Evolutionary conservation across 2,329 filamentous ascomycete species (phyloP), one percentile per base, ranked within the genome.

Genomic region (Aspergillus alliaceus): DNA sequence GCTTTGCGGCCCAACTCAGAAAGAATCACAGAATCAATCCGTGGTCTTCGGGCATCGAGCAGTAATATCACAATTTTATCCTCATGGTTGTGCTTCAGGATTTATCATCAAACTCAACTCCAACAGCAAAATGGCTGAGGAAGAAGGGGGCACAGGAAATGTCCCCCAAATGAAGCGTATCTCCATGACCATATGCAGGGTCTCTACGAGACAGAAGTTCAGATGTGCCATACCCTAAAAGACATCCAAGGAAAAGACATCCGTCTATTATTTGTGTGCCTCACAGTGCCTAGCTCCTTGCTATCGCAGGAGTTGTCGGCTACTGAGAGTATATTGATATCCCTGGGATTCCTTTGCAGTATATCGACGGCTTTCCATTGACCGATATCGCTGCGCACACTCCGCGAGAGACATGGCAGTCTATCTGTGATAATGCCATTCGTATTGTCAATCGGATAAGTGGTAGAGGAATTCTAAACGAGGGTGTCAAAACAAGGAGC

Each of bases 381-480:
- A 52, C 47, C 6, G 37, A 66, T 53, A 12, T 67, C 29, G 53
- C 54, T 18, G 27, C 32, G 4, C 29, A 53, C 20, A 49, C 60
- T 0, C 59, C 57, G 15, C 53, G 35, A 27, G 57, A 60, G 9
- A 37, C 18, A 8, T 66, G 59, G 59, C 62, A 65, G 37, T 18
- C 18, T n/a, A 54, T 66, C 11, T 64, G 61, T 29, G 62, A 67
- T n/a, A 60, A 66, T 7, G 61, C 65, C 20, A 60, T 67, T 55
- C 46, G 37, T 31, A 58, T 67, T 22, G 27, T 65, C 12, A 29
- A 62, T 53, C 14, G 12, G 1, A 54, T 65, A 3, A 51, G 58
- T 25, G 57, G 65, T 49, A 54, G 22, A 4, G 64, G 58, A 18
- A 60, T 67, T 42, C 22, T 59, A 1, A 65, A 67, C 35, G n/a